Conservation (phyloP, 352 stramenopile species). For the Globisporangium nagaii region DNA sequence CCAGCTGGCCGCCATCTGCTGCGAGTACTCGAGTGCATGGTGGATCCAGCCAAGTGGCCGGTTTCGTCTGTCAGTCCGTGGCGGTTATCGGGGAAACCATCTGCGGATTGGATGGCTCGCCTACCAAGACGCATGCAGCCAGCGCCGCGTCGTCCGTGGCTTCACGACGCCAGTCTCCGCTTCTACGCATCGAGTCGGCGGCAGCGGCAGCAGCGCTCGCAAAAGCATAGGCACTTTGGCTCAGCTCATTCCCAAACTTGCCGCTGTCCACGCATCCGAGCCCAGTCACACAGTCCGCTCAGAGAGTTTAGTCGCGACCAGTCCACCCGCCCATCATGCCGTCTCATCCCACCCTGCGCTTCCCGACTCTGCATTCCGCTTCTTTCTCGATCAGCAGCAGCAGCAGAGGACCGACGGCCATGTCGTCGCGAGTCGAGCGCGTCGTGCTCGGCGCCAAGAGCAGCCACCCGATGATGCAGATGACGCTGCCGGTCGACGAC, state of each 20-base stretch:
- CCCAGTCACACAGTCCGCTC: not conserved
- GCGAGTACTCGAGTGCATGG: too few species aligned
- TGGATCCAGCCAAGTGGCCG: not conserved
- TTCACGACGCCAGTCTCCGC: not conserved
- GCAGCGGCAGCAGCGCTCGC: too few species aligned
- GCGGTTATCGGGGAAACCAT: too few species aligned
- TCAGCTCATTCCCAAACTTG: not conserved
- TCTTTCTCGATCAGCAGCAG: slow-evolving; percentile 6
- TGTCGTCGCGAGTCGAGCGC: slow-evolving; percentile 12
- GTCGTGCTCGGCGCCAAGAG: slow-evolving; percentile 9
- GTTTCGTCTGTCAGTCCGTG: too few species aligned
- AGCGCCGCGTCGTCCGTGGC: not conserved
- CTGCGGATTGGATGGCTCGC: too few species aligned
- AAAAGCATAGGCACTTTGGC: not conserved
- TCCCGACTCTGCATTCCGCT: slow-evolving; percentile 8
- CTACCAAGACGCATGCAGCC: too few species aligned
- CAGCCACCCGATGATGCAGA: slow-evolving; percentile 11
- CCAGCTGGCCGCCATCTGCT: not conserved
- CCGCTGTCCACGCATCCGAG: not conserved
- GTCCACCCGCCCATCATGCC: slow-evolving; percentile 4
- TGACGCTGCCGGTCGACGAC: slow-evolving; percentile 8
- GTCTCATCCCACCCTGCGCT: slow-evolving; percentile 10
- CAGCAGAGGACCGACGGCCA: not conserved
- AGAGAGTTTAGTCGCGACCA: not conserved
- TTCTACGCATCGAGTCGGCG: too few species aligned